Conservation (phyloP, 164 flowering plant species). For the Hamamelis virginiana region DNA sequence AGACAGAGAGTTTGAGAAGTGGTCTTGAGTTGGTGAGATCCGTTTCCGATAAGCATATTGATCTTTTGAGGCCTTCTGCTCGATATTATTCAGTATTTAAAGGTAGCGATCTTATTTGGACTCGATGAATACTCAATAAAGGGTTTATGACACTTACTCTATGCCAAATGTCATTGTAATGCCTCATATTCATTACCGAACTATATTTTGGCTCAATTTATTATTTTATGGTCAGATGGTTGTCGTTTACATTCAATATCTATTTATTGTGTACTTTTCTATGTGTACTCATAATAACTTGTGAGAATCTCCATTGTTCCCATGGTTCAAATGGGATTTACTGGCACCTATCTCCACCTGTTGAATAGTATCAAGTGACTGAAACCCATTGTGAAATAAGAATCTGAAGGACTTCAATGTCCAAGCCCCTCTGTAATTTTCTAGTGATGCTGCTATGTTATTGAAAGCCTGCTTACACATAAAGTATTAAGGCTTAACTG, state of each 20-base stretch:
- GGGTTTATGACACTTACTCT: not conserved
- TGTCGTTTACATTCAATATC: not conserved
- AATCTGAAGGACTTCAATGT: not conserved
- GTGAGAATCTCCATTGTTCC: not conserved
- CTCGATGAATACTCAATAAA: not conserved
- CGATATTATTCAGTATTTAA: slow-evolving; percentile 56
- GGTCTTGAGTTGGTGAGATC: slow-evolving; percentile 56
- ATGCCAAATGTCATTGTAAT: not conserved
- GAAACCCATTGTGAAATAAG: not conserved
- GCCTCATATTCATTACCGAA: not conserved
- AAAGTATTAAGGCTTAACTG: too few relatives aligned
- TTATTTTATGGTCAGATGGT: not conserved
- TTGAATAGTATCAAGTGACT: not conserved
- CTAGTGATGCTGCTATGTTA: not conserved
- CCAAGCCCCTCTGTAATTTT: not conserved
- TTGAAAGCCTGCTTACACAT: not conserved
- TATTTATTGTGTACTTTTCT: not conserved
- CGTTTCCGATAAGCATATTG: slow-evolving; percentile 57
- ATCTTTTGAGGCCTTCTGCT: slow-evolving; percentile 72
- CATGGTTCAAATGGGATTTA: not conserved
- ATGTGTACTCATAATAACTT: not conserved
- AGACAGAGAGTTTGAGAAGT: slow-evolving; percentile 39
- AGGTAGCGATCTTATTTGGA: slow-evolving; percentile 38
- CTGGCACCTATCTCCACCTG: not conserved
- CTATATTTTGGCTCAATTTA: not conserved